These are phyloP conservation scores for Vicia villosa DNA, from an alignment of 306 rosid species.

Conservation along the genomic window DNA sequence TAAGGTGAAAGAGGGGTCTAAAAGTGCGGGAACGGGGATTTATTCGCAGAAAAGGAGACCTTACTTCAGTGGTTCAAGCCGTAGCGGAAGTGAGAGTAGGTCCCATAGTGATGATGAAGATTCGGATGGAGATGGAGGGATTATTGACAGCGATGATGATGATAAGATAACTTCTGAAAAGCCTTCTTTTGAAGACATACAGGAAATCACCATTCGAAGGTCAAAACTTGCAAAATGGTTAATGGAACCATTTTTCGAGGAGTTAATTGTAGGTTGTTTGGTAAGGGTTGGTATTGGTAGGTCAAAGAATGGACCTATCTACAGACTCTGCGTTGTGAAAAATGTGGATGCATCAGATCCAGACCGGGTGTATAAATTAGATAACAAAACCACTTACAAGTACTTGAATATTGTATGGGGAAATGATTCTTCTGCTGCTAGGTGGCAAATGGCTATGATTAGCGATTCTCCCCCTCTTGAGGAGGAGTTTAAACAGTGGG, in stretches of 20 bases:
- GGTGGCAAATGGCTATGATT: conserved; percentile 99
- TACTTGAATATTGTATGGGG: conserved; percentile 93
- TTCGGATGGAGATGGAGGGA: conserved; percentile 67
- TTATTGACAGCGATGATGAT: conserved; percentile 83
- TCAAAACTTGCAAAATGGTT: conserved; percentile 89
- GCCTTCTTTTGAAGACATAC: conserved; percentile 73
- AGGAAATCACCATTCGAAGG: conserved; percentile 78
- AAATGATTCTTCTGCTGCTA: conserved; percentile 82
- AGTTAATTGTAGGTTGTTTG: conserved; percentile 91
- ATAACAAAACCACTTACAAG: conserved; percentile 76
- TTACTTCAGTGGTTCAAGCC: conserved; percentile 70
- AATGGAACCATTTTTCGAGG: conserved; percentile 97
- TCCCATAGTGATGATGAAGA: conserved; percentile 79
- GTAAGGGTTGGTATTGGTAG: conserved; percentile 96
- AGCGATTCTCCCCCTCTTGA: conserved; percentile 77
- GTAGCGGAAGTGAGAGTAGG: conserved; percentile 82
- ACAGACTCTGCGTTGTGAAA: conserved; percentile 86
- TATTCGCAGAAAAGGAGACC: conserved; percentile 59
- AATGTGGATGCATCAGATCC: conserved; percentile 89
- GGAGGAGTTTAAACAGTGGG: conserved; percentile 89
- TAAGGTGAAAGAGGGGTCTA: conserved; percentile 57
- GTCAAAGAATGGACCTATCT: conserved; percentile 74
- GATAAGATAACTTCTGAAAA: conserved; percentile 61
- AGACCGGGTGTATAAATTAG: conserved; percentile 72
- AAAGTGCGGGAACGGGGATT: conserved; percentile 50